Conservation (phyloP, 306 rosid genomes). For the Albizia julibrissin region DNA sequence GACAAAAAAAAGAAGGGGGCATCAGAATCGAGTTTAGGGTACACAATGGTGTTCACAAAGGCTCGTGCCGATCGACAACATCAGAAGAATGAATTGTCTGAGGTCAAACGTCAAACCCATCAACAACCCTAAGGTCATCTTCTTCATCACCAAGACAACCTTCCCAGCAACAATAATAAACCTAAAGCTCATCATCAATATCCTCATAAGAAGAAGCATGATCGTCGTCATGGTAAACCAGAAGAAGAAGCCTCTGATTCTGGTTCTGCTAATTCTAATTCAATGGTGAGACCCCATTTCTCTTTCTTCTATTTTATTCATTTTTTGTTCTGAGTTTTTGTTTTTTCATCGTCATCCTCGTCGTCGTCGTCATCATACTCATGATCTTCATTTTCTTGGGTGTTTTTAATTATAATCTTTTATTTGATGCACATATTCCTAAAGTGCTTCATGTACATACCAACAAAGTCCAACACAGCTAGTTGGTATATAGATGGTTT, state of each 20-base stretch:
- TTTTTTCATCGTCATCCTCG: background rate
- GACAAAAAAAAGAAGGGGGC: constrained; percentile 42
- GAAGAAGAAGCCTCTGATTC: background rate
- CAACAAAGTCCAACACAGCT: too few species aligned
- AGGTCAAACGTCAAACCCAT: constrained; percentile 47
- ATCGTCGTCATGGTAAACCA: background rate
- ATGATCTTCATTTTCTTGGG: background rate
- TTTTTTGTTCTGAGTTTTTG: background rate
- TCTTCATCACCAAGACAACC: background rate
- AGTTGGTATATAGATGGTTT: too few species aligned
- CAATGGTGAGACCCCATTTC: background rate
- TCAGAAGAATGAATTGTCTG: constrained; percentile 51
- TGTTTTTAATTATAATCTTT: background rate
- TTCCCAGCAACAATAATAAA: background rate
- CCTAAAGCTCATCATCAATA: background rate
- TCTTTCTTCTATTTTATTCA: background rate
- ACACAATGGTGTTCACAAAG: constrained; percentile 64
- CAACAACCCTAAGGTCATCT: background rate
- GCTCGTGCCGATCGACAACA: constrained; percentile 71
- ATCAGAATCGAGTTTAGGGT: constrained; percentile 41
- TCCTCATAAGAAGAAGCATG: background rate
- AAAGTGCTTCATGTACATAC: too few species aligned
- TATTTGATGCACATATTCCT: too few species aligned
- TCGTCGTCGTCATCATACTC: background rate
- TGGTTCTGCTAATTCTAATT: background rate